Conservation (phyloP, 2,329 filamentous ascomycete genomes). For the Cordyceps farinosa region DNA sequence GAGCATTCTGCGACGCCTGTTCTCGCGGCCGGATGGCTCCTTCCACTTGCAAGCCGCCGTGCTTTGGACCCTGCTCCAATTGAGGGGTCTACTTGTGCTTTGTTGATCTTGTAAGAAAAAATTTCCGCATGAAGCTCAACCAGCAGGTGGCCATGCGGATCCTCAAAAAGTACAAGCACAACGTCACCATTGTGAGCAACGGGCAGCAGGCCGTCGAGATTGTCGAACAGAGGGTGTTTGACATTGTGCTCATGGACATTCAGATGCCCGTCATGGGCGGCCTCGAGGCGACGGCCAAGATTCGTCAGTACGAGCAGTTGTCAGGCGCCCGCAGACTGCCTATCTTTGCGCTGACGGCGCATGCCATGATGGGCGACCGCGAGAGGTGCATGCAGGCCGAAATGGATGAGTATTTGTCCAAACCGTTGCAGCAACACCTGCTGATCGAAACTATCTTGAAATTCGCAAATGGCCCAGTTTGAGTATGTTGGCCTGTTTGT, state of each 20-base stretch:
- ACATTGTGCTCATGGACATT: slow-evolving; percentile 98
- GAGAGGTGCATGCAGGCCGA: slow-evolving; percentile 98
- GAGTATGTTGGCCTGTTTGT: no score
- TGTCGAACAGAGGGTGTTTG: slow-evolving; percentile 88
- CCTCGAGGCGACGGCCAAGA: slow-evolving; percentile 95
- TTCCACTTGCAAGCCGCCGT: no score
- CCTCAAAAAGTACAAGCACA: slow-evolving; percentile 92
- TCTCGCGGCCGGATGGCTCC: no score
- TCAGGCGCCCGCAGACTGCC: slow-evolving; percentile 79
- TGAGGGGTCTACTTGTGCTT: no score
- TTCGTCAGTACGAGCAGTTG: slow-evolving; percentile 87
- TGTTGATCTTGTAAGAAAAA: no score
- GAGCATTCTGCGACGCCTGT: no score
- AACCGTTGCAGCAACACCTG: slow-evolving; percentile 93
- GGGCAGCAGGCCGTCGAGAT: slow-evolving; percentile 88
- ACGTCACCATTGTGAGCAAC: slow-evolving; percentile 89
- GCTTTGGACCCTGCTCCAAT: no score
- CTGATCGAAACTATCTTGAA: slow-evolving; percentile 97
- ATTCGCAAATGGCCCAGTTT: no score
- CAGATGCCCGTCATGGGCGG: slow-evolving; percentile 99
- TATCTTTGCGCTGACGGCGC: slow-evolving; percentile 93
- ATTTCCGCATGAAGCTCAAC: no score
- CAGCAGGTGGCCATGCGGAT: slow-evolving; percentile 96
- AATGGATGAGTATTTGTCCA: slow-evolving; percentile 99
- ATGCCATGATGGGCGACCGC: slow-evolving; percentile 97